Base-by-base conservation (phyloP, 441 rosid genomes). In the Breynia disticha region DNA sequence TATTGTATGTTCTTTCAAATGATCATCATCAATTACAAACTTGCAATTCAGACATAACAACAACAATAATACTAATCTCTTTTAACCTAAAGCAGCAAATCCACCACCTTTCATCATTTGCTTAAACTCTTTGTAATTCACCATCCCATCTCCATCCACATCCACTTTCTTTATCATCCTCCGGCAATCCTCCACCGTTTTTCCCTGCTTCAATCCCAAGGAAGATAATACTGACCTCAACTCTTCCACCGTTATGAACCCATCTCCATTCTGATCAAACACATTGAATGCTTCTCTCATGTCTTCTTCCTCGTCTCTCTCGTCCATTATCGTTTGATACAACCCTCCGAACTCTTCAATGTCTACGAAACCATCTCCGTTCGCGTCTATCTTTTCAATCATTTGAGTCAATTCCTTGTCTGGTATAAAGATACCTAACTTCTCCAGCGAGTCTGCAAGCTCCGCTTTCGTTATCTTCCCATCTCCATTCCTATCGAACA, bases 351-450 rank as follows among this genome's bases (percentile, higher is more conserved):
- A 82, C 75, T 82, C 89, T 0, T 76, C 80, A 2, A 73, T 62
- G 46, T 82, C 78, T 2, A 82, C 67, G 48, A 70, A 35, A 24
- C 82, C 86, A 52, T 80, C 90, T 46, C 82, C 79, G 44, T 82
- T 78, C 0, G 64, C 55, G 41, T 80, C 90, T 14, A 75, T 61
- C 55, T 73, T 80, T 44, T 15, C 62, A 10, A 82, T 64, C 74
- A 75, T 72, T 28, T 79, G 80, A 24, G 70, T 77, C 2, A 61
- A 62, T 48, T 82, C 89, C 10, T 56, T 57, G 44, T 80, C 86
- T 0, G 72, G 53, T 45, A 74, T 41, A 5, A 58, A 59, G 32
- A 80, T 55, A 52, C 72, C 61, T 6, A 80, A 44, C 48, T 72
- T 77, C 63, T 57, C 60, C 16, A 80, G n/a, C 0, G 86, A 82